These are phyloP conservation scores for Saitozyma podzolica DNA, from an alignment of 768 basidiomycete species.

Conservation along the genomic window DNA sequence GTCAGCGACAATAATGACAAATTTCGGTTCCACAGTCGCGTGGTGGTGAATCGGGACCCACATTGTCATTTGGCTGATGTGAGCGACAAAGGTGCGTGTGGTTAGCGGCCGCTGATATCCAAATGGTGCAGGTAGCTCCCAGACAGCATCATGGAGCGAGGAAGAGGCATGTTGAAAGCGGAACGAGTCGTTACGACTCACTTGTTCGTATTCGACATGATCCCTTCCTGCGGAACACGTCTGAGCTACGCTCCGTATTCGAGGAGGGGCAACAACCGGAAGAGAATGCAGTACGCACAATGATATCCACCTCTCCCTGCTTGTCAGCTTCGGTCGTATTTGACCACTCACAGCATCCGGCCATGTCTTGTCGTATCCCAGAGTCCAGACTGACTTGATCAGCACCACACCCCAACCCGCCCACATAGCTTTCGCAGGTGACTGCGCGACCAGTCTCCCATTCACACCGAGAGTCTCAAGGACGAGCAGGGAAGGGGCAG, in stretches of 20 bases:
- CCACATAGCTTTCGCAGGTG: too few relatives aligned
- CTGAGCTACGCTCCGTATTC: too few relatives aligned
- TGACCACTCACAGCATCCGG: constrained; percentile 33
- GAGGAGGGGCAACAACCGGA: too few relatives aligned
- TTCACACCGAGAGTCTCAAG: too few relatives aligned
- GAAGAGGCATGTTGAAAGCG: neutral
- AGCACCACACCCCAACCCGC: constrained; percentile 5
- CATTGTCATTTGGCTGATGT: constrained; percentile 44
- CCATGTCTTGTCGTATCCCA: constrained; percentile 48
- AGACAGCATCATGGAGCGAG: neutral
- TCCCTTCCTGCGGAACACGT: constrained; percentile 42
- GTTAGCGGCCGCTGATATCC: constrained; percentile 3
- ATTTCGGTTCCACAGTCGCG: too few relatives aligned
- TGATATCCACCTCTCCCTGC: constrained; percentile 51
- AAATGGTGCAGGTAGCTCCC: too few relatives aligned
- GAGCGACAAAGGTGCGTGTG: neutral
- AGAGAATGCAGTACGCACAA: constrained; percentile 23
- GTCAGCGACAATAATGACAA: neutral
- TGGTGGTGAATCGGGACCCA: constrained; percentile 7
- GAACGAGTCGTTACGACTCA: constrained; percentile 13
- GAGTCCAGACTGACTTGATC: constrained; percentile 39
- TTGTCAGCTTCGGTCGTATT: neutral
- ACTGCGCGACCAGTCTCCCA: too few relatives aligned
- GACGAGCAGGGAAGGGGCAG: too few relatives aligned
- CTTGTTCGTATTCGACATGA: constrained; percentile 43